Evolutionary conservation across 106 monocot species (phyloP), one percentile per base, ranked within the genome.

Genomic region (Dioscorea zingiberensis): DNA sequence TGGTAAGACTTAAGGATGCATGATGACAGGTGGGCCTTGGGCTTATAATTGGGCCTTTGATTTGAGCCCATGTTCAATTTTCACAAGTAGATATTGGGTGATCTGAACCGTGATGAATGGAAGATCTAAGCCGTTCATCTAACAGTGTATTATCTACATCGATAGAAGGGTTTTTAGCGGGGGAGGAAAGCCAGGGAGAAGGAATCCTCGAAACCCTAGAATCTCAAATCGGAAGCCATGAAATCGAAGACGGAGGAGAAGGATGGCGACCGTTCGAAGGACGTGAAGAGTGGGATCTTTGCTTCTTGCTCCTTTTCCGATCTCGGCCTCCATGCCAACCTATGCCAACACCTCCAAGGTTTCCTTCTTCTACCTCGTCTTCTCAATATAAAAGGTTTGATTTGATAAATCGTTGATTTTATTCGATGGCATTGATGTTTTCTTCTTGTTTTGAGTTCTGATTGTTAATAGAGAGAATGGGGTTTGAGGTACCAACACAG

Each of bases 291-390:
- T 77, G 74, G 25, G 24, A 53, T 98, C 24, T 98, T 98, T 60
- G 92, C 98, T 48, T 93, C 93, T 1, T 93, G 89, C 67, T 80
- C 93, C 70, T 98, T 98, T 66, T 49, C 69, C 24, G 93, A 98
- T 27, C 80, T 98, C 60, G 98, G 93, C 7, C 88, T 98, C 71
- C 81, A 98, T 65, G 77, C 89, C 53, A 68, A 55, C 27, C 78
- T 98, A 38, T 93, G 89, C 67, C 77, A 89, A 13, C 93, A 98
- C 55, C 85, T 98, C 51, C 78, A 77, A 84, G 98, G 98, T 98
- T 19, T 38, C 38, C 46, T 13, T n/a, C n/a, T n/a, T 23, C 24
- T 23, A 19, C 66, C 0, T 63, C 25, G 66, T 13, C 19, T 55
- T 54, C 27, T 7, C 30, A 45, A 21, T 30, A 13, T 13, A 21